Evolutionary conservation across 2,329 filamentous ascomycete species (phyloP).

Genomic region (Exophiala spinifera): DNA sequence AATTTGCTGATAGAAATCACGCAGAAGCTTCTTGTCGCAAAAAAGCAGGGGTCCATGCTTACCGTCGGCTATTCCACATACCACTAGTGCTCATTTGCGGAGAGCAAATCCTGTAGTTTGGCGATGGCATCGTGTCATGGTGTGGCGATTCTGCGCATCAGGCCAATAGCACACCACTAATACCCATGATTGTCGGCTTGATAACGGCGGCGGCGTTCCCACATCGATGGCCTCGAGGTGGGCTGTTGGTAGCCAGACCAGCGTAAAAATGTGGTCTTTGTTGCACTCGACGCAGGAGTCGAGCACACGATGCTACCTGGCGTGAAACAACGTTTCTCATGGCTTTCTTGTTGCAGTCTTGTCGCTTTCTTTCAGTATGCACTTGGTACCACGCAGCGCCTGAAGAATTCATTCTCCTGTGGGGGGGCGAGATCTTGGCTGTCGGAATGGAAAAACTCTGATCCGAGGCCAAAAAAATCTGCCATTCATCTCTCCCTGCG

Average conservation of each 20-base stretch:
- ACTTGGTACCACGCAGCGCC: too few relatives aligned
- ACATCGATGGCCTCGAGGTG: not conserved
- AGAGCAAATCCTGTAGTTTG: not conserved
- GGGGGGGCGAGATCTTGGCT: not conserved
- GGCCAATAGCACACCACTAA: not conserved
- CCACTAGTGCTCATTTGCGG: not conserved
- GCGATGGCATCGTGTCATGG: not conserved
- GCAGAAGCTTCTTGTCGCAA: not conserved
- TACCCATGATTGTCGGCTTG: not conserved
- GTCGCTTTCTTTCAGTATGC: too few relatives aligned
- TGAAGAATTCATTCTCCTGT: too few relatives aligned
- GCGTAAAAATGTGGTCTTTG: not conserved
- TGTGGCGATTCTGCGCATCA: not conserved
- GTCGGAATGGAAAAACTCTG: slow-evolving; percentile 1
- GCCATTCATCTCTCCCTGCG: not conserved
- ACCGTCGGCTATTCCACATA: not conserved
- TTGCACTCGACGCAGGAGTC: not conserved
- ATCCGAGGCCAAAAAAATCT: not conserved
- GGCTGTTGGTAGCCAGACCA: not conserved
- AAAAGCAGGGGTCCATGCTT: not conserved
- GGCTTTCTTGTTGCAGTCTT: too few relatives aligned
- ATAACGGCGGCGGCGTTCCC: not conserved
- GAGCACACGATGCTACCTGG: not conserved
- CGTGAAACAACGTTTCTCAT: too few relatives aligned
- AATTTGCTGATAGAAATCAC: slow-evolving; percentile 4